These are phyloP conservation scores for Cunninghamia lanceolata DNA, from an alignment of 75 land plant species.

Conservation along the genomic window DNA sequence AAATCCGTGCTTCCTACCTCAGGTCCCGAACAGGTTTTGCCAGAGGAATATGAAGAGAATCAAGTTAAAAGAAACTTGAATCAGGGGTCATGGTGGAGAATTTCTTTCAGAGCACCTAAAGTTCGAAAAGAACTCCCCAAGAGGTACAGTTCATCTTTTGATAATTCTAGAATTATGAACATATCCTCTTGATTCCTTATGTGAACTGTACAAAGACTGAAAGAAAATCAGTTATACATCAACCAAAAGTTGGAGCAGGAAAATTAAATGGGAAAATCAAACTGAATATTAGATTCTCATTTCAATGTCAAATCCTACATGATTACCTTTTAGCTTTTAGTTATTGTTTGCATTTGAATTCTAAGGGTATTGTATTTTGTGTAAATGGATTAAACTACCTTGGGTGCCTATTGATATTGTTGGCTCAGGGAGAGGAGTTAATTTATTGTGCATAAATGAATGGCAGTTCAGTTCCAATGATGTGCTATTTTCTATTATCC, in stretches of 20 bases:
- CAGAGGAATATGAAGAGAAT: slow-evolving; percentile 22
- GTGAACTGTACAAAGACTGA: not conserved
- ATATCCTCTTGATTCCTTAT: not conserved
- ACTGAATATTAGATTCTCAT: not conserved
- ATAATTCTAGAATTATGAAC: not conserved
- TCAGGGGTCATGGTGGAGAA: slow-evolving; percentile 56
- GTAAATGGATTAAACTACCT: not conserved
- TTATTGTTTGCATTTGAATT: slow-evolving; percentile 1
- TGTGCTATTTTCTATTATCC: too few species aligned
- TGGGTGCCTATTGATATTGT: not conserved
- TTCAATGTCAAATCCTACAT: not conserved
- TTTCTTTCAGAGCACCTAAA: slow-evolving; percentile 53
- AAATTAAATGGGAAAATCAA: not conserved
- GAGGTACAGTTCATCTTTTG: not conserved
- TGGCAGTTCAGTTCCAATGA: too few species aligned
- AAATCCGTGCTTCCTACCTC: slow-evolving; percentile 39
- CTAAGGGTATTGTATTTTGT: not conserved
- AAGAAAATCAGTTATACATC: not conserved
- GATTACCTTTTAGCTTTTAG: not conserved
- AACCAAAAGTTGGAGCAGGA: not conserved
- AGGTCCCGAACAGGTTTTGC: slow-evolving; percentile 14
- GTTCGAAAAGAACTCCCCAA: slow-evolving; percentile 12
- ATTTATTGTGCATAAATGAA: not conserved
- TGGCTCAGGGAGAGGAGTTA: not conserved
- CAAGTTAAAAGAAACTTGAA: slow-evolving; percentile 9